Percentiles rank a stretch among this genome's conserved stretches.
Evolutionary conservation across 2,329 filamentous ascomycete genomes (phyloP).

Genomic region (Aspergillus unguis): DNA sequence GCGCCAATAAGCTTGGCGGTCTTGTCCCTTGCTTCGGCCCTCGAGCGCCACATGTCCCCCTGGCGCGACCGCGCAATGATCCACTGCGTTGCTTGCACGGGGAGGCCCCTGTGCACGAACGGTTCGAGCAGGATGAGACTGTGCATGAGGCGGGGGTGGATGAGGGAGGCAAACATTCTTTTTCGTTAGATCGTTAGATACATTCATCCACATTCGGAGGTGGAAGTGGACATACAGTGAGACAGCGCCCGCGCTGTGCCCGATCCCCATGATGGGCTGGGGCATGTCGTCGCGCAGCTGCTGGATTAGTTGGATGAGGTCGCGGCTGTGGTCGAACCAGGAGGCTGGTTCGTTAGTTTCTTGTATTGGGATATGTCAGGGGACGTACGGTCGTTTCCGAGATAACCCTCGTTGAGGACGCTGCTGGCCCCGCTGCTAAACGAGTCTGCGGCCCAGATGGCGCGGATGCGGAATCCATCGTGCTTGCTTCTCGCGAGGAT

Average conservation of each 20-base stretch:
- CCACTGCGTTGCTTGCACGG: not conserved
- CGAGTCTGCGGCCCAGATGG: constrained; percentile 78
- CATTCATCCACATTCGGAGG: not conserved
- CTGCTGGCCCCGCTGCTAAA: constrained; percentile 72
- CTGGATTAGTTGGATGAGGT: constrained; percentile 60
- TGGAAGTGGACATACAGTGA: not conserved
- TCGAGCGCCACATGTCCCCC: constrained; percentile 14
- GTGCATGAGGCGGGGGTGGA: constrained; percentile 73
- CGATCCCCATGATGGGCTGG: constrained; percentile 71
- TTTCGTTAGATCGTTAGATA: not conserved
- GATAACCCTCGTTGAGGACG: constrained; percentile 64
- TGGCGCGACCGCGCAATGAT: not conserved
- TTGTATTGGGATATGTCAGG: not conserved
- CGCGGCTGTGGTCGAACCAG: constrained; percentile 46
- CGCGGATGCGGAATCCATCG: constrained; percentile 49
- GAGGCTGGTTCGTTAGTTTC: not conserved
- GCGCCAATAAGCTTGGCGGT: not conserved
- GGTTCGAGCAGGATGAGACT: constrained; percentile 71
- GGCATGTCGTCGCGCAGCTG: constrained; percentile 33
- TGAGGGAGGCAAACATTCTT: constrained; percentile 46
- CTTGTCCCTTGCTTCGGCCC: not conserved
- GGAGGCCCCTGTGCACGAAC: not conserved
- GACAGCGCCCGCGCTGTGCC: constrained; percentile 76
- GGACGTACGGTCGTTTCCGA: constrained; percentile 70
- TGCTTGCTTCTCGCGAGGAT: constrained; percentile 55